Conservation (phyloP, 768 basidiomycete genomes). For the Pulveroboletus sp. region DNA sequence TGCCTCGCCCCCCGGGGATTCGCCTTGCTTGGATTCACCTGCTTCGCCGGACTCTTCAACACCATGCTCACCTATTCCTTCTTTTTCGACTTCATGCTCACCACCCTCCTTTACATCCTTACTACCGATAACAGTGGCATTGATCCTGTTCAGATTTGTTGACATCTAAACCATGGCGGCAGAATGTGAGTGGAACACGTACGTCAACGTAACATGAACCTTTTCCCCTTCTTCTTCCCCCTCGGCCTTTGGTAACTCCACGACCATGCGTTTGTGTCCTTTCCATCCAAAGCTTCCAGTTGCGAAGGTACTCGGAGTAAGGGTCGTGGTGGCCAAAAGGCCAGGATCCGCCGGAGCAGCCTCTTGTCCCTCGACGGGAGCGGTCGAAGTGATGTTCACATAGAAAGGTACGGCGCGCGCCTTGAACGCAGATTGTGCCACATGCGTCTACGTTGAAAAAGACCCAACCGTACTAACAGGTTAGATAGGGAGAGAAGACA, state of each 20-base stretch:
- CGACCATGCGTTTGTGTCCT: constrained; percentile 59
- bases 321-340: constrained; percentile 51
- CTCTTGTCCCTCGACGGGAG: constrained; percentile 39
- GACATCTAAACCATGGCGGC: background rate
- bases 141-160: constrained; percentile 47
- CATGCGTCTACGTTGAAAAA: constrained; percentile 34
- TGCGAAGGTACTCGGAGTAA: constrained; percentile 56
- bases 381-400: constrained; percentile 62
- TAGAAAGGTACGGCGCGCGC: constrained; percentile 67
- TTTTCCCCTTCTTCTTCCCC: constrained; percentile 50
- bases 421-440: constrained; percentile 53
- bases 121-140: constrained; percentile 72
- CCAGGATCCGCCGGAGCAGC: constrained; percentile 50
- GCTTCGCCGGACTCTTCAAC: constrained; percentile 30
- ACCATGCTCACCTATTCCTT: constrained; percentile 17
- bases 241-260: constrained; percentile 56
- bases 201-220: constrained; percentile 74
- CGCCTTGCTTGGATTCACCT: constrained; percentile 23
- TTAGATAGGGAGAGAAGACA: constrained; percentile 1
- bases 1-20: constrained; percentile 17
- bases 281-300: constrained; percentile 89
- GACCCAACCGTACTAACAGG: background rate
- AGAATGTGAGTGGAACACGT: constrained; percentile 30
- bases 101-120: constrained; percentile 46
- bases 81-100: constrained; percentile 34